Percentiles rank a stretch among this genome's conserved stretches.
Conservation (phyloP, 352 stramenopile genomes). For the Phytophthora sp. region DNA sequence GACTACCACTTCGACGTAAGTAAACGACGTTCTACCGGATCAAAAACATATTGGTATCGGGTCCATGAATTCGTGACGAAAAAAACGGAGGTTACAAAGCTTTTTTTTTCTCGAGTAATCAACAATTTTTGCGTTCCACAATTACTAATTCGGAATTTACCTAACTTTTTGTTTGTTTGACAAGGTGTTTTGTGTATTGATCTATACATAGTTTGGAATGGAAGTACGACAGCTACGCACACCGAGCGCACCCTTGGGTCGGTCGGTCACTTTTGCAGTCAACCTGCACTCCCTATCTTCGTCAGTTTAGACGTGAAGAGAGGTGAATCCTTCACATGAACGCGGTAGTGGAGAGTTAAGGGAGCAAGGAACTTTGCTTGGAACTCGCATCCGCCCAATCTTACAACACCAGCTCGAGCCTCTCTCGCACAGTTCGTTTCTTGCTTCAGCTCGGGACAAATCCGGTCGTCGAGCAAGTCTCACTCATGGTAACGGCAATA, state of each 20-base stretch:
- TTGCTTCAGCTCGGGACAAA: slow-evolving; percentile 34
- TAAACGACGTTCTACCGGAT: too few relatives aligned
- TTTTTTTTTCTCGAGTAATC: neutral
- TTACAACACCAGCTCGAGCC: slow-evolving; percentile 55
- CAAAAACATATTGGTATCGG: neutral
- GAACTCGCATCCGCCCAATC: slow-evolving; percentile 37
- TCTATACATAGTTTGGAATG: slow-evolving; percentile 28
- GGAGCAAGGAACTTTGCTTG: neutral
- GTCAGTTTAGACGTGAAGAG: slow-evolving; percentile 38
- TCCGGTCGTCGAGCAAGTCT: slow-evolving; percentile 19
- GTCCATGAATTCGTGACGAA: neutral
- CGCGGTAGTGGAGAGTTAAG: slow-evolving; percentile 6
- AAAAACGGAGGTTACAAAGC: neutral
- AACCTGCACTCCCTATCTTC: slow-evolving; percentile 31
- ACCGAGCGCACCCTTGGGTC: slow-evolving; percentile 12
- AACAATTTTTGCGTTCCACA: neutral
- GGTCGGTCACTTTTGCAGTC: slow-evolving; percentile 28
- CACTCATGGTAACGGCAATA: too few relatives aligned
- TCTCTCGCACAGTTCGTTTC: slow-evolving; percentile 41
- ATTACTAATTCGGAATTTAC: too few relatives aligned
- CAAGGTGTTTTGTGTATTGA: slow-evolving; percentile 2
- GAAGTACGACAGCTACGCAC: slow-evolving; percentile 29
- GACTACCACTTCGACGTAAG: slow-evolving; percentile 3
- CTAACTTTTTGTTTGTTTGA: neutral
- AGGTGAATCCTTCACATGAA: slow-evolving; percentile 18